Percentiles rank a stretch among this genome's conserved stretches.
Conservation (phyloP, 495 filamentous ascomycete species). For the Cenococcum geophilum region DNA sequence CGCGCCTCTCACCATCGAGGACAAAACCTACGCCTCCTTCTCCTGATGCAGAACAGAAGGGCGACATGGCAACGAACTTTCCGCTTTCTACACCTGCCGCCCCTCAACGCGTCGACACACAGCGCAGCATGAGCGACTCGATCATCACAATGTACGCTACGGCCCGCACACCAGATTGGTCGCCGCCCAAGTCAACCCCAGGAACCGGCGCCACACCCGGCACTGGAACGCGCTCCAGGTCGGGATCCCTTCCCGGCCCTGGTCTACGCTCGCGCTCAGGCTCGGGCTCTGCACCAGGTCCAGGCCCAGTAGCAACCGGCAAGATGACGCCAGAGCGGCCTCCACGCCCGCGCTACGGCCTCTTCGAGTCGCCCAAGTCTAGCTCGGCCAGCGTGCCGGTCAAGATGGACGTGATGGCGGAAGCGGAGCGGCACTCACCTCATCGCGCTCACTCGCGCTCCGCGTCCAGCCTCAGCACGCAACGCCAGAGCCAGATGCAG, state of each 20-base stretch:
- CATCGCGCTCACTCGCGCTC: slow-evolving; percentile 3
- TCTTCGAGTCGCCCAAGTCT: slow-evolving; percentile 17
- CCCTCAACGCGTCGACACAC: slow-evolving; percentile 21
- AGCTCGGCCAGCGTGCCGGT: not conserved
- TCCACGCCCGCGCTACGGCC: slow-evolving; percentile 21
- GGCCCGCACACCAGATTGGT: slow-evolving; percentile 23
- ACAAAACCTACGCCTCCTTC: slow-evolving; percentile 29
- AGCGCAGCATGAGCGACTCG: slow-evolving; percentile 24
- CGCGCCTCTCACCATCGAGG: slow-evolving; percentile 21
- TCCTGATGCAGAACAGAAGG: slow-evolving; percentile 24
- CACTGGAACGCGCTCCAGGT: slow-evolving; percentile 1
- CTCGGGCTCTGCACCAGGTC: too few species aligned
- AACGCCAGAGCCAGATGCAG: not conserved
- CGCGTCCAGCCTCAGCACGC: slow-evolving; percentile 6
- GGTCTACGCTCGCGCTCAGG: not conserved
- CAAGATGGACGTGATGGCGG: slow-evolving; percentile 25
- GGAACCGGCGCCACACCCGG: not conserved
- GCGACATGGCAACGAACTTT: slow-evolving; percentile 23
- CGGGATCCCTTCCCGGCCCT: slow-evolving; percentile 10
- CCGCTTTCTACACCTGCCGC: slow-evolving; percentile 25
- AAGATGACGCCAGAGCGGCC: slow-evolving; percentile 26
- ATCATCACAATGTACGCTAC: slow-evolving; percentile 24
- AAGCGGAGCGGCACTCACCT: slow-evolving; percentile 26
- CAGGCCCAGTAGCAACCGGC: not conserved
- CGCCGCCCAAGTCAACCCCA: not conserved